Percentiles rank a stretch among this genome's conserved stretches.
These are phyloP conservation scores for Miamiensis avidus DNA, from an alignment of 169 alveolate species.

Conservation along the genomic window DNA sequence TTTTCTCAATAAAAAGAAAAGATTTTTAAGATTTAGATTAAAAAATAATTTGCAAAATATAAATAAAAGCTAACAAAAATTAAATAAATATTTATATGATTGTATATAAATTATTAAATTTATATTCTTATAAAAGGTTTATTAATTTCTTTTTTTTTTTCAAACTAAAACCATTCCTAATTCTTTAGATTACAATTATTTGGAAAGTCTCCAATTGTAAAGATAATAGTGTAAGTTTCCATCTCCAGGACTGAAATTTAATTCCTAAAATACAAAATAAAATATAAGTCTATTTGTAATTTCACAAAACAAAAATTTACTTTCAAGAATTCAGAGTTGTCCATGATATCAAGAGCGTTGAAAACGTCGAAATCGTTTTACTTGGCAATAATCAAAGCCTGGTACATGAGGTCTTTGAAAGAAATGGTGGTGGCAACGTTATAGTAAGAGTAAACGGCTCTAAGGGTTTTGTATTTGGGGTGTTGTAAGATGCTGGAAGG, in stretches of 20 bases:
- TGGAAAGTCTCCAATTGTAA: conserved; percentile 92
- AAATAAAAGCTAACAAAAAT: too few species aligned
- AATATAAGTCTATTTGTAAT: background rate
- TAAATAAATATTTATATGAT: too few species aligned
- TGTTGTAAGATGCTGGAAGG: conserved; percentile 92
- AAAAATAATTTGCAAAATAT: too few species aligned
- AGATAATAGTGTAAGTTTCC: conserved; percentile 97
- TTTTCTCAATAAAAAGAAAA: too few species aligned
- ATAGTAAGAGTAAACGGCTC: conserved; percentile 93
- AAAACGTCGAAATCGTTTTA: conserved; percentile 93
- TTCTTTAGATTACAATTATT: conserved; percentile 47
- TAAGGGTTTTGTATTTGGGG: conserved; percentile 73
- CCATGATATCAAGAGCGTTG: conserved; percentile 97
- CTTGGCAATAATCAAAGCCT: conserved; percentile 93
- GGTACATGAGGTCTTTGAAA: conserved; percentile 86
- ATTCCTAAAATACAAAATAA: conserved; percentile 15
- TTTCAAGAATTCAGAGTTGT: conserved; percentile 88
- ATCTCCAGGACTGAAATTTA: conserved; percentile 93
- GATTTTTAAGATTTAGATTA: background rate
- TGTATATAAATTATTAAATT: too few species aligned
- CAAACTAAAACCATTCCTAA: conserved; percentile 60
- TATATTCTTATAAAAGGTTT: background rate
- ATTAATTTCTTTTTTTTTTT: conserved; percentile 1
- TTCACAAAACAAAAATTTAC: background rate
- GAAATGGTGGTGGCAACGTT: conserved; percentile 79